Evolutionary conservation across 148 eudicot genomes (phyloP).

Genomic region (Persicaria maculosa): DNA sequence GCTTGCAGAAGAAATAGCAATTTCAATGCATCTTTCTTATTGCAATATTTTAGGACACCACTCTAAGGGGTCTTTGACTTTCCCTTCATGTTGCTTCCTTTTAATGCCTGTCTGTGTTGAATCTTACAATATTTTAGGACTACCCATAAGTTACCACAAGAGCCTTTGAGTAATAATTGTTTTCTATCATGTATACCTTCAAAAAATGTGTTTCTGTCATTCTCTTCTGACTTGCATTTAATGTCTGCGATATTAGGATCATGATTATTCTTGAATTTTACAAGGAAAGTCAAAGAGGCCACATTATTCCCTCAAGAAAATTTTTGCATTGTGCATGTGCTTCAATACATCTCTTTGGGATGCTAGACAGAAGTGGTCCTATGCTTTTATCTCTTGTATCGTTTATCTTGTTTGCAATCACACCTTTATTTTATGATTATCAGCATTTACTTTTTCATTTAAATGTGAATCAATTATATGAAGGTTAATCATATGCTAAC

Average conservation of each 20-base stretch:
- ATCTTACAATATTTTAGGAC: neutral
- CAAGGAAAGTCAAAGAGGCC: neutral
- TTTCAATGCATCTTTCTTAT: neutral
- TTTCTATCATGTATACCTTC: neutral
- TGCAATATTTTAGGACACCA: neutral
- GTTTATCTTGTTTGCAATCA: neutral
- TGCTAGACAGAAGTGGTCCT: neutral
- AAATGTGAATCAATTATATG: neutral
- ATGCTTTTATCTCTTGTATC: neutral
- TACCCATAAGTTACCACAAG: neutral
- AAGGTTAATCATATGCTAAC: neutral
- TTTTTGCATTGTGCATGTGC: neutral
- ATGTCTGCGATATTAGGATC: neutral
- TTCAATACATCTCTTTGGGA: neutral
- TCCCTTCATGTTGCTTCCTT: neutral
- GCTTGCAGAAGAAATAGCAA: no score
- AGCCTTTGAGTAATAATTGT: neutral
- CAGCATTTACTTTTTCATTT: neutral
- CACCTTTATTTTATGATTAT: neutral
- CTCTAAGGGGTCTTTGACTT: no score
- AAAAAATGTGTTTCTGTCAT: neutral
- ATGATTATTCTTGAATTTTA: neutral
- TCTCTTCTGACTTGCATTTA: constrained; percentile 1
- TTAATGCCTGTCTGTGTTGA: neutral
- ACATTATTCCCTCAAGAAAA: neutral